Evolutionary conservation across 108 stramenopile species (phyloP), one percentile per base, ranked within the genome.

Genomic region (Mediolabrus comicus): DNA sequence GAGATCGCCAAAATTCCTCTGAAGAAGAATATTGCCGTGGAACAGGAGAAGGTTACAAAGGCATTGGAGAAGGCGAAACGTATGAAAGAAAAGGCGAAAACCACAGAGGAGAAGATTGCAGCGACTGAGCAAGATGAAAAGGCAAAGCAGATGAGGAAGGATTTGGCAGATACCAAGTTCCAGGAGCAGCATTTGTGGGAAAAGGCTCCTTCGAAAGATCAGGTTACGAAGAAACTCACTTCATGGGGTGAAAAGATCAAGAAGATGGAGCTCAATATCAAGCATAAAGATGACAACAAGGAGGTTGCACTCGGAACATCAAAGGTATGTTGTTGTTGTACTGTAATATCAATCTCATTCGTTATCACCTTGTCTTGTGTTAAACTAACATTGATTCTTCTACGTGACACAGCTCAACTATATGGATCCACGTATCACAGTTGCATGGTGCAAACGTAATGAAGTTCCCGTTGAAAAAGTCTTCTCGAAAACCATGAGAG

Each of bases 281-380:
- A 97, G 71, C 96, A 99, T 83, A 96, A 96, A 59, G 98, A 99
- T 55, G 98, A 99, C 58, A 99, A 99, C 78, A 99, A 99, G 84
- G 97, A 97, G 73, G 99, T 99, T 3, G 85, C 92, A 7, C 83
- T 97, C 10, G 94, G 95, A 62, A 97, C 97, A 26, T 95, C 95
- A 35, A 92, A 92, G 82, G 83, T 85, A 39, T 60, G 81, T 67
- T 3, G 9, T 55, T 52, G 11, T 65, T 75, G 3, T 8, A 11
- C 65, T 5, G n/a, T 32, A 16, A 7, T 31, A 51, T 24, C 22
- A 10, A 52, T 14, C 2, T 25, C 30, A 27, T n/a, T 58, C 34
- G 1, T 67, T 5, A 2, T 4, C 0, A 36, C 58, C 43, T n/a
- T 22, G 22, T 60, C 4, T 35, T 36, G 51, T 69, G 34, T 54